A percentile compares a stretch with the other conserved stretches of the same genome.
These are phyloP conservation scores for Penicillium aurantiogriseum DNA, from an alignment of 2,329 filamentous ascomycete genomes.

Conservation along the genomic window DNA sequence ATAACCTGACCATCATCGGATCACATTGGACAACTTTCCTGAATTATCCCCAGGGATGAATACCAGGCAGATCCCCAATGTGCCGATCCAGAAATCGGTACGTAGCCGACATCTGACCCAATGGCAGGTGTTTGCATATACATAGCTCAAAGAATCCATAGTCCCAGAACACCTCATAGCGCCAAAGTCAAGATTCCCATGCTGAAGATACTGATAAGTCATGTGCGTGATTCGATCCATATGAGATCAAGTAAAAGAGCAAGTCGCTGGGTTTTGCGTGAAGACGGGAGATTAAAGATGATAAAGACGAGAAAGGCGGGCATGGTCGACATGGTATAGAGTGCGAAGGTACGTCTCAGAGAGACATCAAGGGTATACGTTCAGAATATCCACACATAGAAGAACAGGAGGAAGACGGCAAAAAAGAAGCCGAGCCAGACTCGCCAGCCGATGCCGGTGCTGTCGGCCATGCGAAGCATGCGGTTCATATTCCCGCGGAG, in stretches of 20 bases:
- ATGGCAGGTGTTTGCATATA: neutral
- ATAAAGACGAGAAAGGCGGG: neutral
- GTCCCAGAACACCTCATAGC: constrained; percentile 5
- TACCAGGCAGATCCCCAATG: neutral
- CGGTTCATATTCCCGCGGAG: constrained; percentile 92
- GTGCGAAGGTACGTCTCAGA: neutral
- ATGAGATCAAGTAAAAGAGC: neutral
- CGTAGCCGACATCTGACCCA: neutral
- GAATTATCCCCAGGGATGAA: neutral
- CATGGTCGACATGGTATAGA: neutral
- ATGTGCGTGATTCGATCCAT: neutral
- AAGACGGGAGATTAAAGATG: constrained; percentile 2
- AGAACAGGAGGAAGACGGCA: constrained; percentile 77
- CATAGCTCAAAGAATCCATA: constrained; percentile 1
- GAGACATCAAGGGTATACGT: constrained; percentile 9
- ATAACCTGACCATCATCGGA: neutral
- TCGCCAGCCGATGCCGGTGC: constrained; percentile 92
- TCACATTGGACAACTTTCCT: neutral
- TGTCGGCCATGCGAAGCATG: constrained; percentile 93
- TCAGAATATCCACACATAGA: constrained; percentile 89
- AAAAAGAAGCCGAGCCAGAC: constrained; percentile 89
- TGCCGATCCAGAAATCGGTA: neutral
- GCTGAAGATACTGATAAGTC: constrained; percentile 2
- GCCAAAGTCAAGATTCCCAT: constrained; percentile 5
- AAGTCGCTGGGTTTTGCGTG: neutral